Evolutionary conservation across 2,329 filamentous ascomycete species (phyloP).

Genomic region (Dothideomycetes sp.): DNA sequence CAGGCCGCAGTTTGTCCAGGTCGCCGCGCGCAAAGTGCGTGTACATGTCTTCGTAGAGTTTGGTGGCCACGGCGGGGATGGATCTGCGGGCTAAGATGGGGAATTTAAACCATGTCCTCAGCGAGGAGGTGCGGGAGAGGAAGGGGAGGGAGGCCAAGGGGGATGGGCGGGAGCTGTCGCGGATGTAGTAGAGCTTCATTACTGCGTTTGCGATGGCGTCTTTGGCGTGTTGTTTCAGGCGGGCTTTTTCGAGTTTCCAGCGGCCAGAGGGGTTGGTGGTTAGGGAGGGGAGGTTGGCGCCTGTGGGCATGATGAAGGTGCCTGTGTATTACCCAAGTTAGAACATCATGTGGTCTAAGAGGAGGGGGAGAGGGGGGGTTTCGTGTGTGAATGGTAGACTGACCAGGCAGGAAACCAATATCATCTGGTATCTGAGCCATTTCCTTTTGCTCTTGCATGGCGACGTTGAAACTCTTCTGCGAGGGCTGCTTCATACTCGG

Average conservation of each 20-base stretch:
- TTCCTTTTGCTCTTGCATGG: conserved; percentile 20
- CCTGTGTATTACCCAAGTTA: conserved; percentile 1
- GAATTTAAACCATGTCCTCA: conserved; percentile 2
- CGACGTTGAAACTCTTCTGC: conserved; percentile 28
- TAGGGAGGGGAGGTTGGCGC: conserved; percentile 14
- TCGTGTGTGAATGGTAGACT: conserved; percentile 3
- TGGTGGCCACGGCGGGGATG: conserved; percentile 25
- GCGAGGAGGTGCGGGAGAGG: neutral
- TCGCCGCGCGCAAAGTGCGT: conserved; percentile 33
- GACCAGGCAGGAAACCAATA: conserved; percentile 34
- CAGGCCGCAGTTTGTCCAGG: conserved; percentile 12
- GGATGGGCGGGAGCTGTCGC: neutral
- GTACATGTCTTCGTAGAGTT: conserved; percentile 37
- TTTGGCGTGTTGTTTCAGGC: conserved; percentile 3
- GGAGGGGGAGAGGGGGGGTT: conserved; percentile 24
- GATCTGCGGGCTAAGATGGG: conserved; percentile 21
- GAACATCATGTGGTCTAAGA: neutral
- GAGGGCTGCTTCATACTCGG: conserved; percentile 20
- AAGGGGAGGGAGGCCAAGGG: neutral
- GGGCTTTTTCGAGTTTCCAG: conserved; percentile 9
- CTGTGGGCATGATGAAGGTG: conserved; percentile 21
- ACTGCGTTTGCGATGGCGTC: neutral
- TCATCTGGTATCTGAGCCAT: conserved; percentile 25
- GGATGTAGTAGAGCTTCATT: conserved; percentile 1
- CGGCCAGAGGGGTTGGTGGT: conserved; percentile 6